Evolutionary conservation across 192 early-diverging fungal genomes (phyloP).

Genomic region (Diversispora epigaea): DNA sequence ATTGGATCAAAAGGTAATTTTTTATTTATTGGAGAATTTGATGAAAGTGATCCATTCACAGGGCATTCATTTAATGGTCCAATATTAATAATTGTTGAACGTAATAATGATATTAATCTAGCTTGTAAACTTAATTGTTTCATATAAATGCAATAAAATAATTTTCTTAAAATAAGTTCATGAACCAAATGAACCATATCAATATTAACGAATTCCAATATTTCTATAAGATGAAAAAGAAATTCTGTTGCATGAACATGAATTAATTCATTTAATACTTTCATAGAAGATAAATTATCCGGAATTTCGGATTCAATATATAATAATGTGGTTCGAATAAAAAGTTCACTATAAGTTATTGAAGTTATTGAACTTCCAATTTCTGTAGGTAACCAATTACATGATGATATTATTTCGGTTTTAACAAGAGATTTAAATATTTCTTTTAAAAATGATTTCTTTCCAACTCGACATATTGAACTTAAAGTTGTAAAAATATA

Average conservation of each 20-base stretch:
- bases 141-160: slow-evolving; percentile 58
- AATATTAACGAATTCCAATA: slow-evolving; percentile 53
- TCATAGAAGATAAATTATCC: slow-evolving; percentile 36
- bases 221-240: slow-evolving; percentile 54
- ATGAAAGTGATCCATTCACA: neutral
- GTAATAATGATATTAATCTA: slow-evolving; percentile 56
- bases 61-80: slow-evolving; percentile 35
- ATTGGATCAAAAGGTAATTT: neutral
- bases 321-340: slow-evolving; percentile 25
- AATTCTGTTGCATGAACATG: slow-evolving; percentile 62
- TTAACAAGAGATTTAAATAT: slow-evolving; percentile 42
- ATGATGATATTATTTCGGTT: neutral
- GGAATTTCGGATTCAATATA: slow-evolving; percentile 48
- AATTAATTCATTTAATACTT: slow-evolving; percentile 47
- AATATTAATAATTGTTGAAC: slow-evolving; percentile 50
- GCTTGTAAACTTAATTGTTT: slow-evolving; percentile 57
- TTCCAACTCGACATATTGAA: slow-evolving; percentile 55
- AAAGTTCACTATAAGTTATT: slow-evolving; percentile 15
- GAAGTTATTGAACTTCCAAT: neutral
- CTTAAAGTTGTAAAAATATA: slow-evolving; percentile 63
- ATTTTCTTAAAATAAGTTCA: slow-evolving; percentile 50
- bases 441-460: slow-evolving; percentile 49
- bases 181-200: slow-evolving; percentile 52
- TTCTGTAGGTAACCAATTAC: neutral
- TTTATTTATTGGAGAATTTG: neutral